A percentile compares a stretch with the other conserved stretches of the same genome.
phyloP scores from a whole-genome alignment of 768 basidiomycete species.

The Rhizopogon rudus region DNA sequence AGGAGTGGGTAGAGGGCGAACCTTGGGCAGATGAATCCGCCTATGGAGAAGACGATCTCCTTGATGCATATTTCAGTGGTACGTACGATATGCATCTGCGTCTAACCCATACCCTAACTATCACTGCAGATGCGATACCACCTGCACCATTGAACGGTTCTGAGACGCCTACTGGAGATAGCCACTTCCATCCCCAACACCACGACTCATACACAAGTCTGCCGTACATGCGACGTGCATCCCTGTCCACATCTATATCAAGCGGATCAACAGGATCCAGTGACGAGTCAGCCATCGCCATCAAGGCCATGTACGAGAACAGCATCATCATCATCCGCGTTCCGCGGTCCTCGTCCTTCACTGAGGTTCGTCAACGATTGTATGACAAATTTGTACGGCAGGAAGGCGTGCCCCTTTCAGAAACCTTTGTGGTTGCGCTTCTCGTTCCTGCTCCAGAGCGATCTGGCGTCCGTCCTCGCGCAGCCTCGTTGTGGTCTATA shows the following conservation, averaged over 20 bases:
- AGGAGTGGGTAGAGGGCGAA: conserved; percentile 14
- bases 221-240: conserved; percentile 17
- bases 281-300: conserved; percentile 31
- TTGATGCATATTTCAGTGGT: conserved; percentile 41
- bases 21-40: conserved; percentile 16
- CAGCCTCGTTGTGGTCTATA: conserved; percentile 30
- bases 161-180: conserved; percentile 16
- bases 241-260: conserved; percentile 29
- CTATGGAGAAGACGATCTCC: conserved; percentile 30
- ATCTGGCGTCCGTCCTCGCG: conserved; percentile 20
- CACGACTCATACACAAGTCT: conserved; percentile 6
- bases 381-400: conserved; percentile 64
- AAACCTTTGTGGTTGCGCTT: conserved; percentile 53
- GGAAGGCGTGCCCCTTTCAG: conserved; percentile 49
- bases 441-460: conserved; percentile 31
- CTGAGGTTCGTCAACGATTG: conserved; percentile 51
- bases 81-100: background rate
- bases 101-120: background rate
- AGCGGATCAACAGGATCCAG: conserved; percentile 30
- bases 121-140: conserved; percentile 16
- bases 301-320: conserved; percentile 64
- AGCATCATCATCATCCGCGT: conserved; percentile 60
- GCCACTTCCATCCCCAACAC: background rate
- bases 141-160: conserved; percentile 9
- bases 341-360: conserved; percentile 40